Base-by-base conservation (phyloP, 371 early-diverging fungal species). In the Lichtheimia hyalospora region DNA sequence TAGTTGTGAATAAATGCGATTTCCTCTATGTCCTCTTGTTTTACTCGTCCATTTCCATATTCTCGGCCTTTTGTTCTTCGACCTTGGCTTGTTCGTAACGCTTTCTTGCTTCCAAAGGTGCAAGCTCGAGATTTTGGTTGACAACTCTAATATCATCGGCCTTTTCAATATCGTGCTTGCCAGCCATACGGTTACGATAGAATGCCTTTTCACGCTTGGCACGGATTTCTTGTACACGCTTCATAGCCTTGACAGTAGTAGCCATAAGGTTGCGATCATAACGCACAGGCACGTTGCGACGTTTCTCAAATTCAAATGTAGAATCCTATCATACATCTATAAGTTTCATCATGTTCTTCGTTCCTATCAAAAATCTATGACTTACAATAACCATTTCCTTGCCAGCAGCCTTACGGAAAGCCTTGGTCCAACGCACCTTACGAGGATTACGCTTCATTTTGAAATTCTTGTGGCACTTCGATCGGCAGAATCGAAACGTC, bases 371-470 rank as follows among this genome's bases (percentile, higher is more conserved):
- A 27, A 7, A 27, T n/a, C 27, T 51, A 12, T 41, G 39, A 84
- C 85, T 69, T 86, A 92, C 93, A 60, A 97, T 92, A n/a, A 92
- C 88, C 97, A 99, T 94, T 83, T 99, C 99, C 84, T 99, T 99
- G 71, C 98, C 97, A 18, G 92, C 88, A 20, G 97, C 89, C 78
- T 91, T 92, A 69, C 99, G 87, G 91, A 96, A 98, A 20, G 99
- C 97, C 89, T 98, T 99, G 52, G 99, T 99, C 99, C 99, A 99
- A 68, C 89, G 86, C 61, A 97, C 94, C 89, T 98, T 99, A 72
- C 99, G 87, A 57, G 99, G 99, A 84, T 99, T 99, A 66, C 98
- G 92, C 91, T 99, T 98, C 92, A 95, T 94, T 78, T 99, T 99
- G 83, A 99, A 99, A 84, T 96, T 96, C 77, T 94, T 95, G 84